Evolutionary conservation across 2,329 filamentous ascomycete genomes (phyloP).

Genomic region (Claviceps humidiphila): DNA sequence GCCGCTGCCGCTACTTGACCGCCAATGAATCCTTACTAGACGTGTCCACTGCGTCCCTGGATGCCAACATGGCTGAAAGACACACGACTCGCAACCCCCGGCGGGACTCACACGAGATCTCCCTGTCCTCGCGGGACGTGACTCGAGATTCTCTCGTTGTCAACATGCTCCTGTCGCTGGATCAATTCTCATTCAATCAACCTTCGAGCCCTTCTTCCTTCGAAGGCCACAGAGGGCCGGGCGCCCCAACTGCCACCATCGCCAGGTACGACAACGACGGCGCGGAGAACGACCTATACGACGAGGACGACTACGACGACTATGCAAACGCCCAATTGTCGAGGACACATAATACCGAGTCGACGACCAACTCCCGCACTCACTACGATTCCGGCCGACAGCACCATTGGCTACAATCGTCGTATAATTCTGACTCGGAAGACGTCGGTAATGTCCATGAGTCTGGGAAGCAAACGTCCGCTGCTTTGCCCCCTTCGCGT

Average conservation of each 20-base stretch:
- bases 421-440: slow-evolving; percentile 48
- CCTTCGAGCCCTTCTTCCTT: slow-evolving; percentile 10
- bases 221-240: slow-evolving; percentile 4
- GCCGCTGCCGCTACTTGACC: slow-evolving; percentile 2
- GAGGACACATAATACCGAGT: slow-evolving; percentile 9
- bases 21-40: slow-evolving; percentile 15
- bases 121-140: slow-evolving; percentile 60
- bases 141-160: slow-evolving; percentile 85
- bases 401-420: slow-evolving; percentile 25
- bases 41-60: slow-evolving; percentile 8
- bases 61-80: slow-evolving; percentile 15
- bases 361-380: not conserved
- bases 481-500: slow-evolving; percentile 23
- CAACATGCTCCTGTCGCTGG: slow-evolving; percentile 89
- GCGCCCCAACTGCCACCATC: slow-evolving; percentile 12
- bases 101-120: slow-evolving; percentile 73
- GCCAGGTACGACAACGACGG: not conserved
- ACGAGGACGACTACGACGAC: not conserved
- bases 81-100: slow-evolving; percentile 14
- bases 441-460: slow-evolving; percentile 41
- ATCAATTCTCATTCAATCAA: slow-evolving; percentile 57
- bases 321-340: slow-evolving; percentile 4
- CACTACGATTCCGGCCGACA: not conserved
- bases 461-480: not conserved
- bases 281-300: slow-evolving; percentile 1